A percentile compares a stretch with the other conserved stretches of the same genome.
These are phyloP conservation scores for Prunus mira DNA, from an alignment of 306 rosid species.

Conservation along the genomic window DNA sequence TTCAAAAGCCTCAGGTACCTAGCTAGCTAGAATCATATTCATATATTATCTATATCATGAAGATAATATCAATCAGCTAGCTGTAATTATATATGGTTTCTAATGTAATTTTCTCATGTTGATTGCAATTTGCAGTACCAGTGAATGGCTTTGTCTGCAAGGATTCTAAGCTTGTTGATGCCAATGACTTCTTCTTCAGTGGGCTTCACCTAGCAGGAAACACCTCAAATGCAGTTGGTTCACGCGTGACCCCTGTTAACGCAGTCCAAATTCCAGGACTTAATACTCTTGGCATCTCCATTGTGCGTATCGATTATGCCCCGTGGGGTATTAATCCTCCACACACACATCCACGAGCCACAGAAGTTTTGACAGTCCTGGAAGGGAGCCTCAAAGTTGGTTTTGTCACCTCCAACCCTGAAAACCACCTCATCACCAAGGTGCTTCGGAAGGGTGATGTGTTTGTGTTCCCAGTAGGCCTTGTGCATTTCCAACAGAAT, in stretches of 20 bases:
- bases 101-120: background rate
- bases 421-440: slow-evolving; percentile 27
- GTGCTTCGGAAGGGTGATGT: slow-evolving; percentile 38
- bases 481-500: slow-evolving; percentile 37
- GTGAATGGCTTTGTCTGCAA: slow-evolving; percentile 35
- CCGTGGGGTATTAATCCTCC: slow-evolving; percentile 35
- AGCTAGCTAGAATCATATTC: background rate
- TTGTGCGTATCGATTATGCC: slow-evolving; percentile 30
- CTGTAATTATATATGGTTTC: background rate
- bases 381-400: slow-evolving; percentile 36
- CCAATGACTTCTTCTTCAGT: slow-evolving; percentile 22
- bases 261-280: slow-evolving; percentile 24
- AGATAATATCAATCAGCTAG: background rate
- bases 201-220: slow-evolving; percentile 30
- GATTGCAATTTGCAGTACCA: slow-evolving; percentile 21
- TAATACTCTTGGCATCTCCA: slow-evolving; percentile 35
- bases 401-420: slow-evolving; percentile 30
- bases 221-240: slow-evolving; percentile 24
- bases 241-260: slow-evolving; percentile 14
- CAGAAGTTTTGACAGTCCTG: slow-evolving; percentile 31
- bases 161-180: slow-evolving; percentile 20
- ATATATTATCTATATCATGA: background rate
- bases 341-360: slow-evolving; percentile 40
- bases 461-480: slow-evolving; percentile 33
- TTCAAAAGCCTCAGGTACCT: slow-evolving; percentile 8